These are phyloP conservation scores for Neurospora hispaniola DNA, from an alignment of 495 filamentous ascomycete genomes.

Conservation along the genomic window DNA sequence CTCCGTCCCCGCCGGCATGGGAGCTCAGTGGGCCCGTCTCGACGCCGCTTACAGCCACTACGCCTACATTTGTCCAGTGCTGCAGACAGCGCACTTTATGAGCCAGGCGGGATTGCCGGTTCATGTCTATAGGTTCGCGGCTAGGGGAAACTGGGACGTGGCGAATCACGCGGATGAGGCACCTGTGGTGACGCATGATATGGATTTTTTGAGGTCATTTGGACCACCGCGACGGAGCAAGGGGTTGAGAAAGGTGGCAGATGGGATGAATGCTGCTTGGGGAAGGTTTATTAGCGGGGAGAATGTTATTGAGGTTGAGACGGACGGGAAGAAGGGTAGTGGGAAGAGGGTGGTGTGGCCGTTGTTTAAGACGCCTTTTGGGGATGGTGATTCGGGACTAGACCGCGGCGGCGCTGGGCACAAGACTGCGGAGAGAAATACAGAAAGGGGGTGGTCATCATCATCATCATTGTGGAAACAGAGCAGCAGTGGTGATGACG, in stretches of 20 bases:
- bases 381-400: not conserved
- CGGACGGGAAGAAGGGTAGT: slow-evolving; percentile 10
- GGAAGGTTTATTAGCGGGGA: slow-evolving; percentile 40
- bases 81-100: slow-evolving; percentile 48
- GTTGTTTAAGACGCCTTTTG: slow-evolving; percentile 18
- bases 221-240: not conserved
- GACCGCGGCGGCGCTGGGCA: not conserved
- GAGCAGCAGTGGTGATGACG: not conserved
- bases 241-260: slow-evolving; percentile 36
- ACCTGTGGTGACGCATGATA: slow-evolving; percentile 44
- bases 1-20: slow-evolving; percentile 27
- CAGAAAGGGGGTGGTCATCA: slow-evolving; percentile 3
- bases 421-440: not conserved
- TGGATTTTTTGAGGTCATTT: slow-evolving; percentile 17
- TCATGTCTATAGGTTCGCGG: slow-evolving; percentile 50
- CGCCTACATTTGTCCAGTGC: slow-evolving; percentile 54
- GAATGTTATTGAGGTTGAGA: slow-evolving; percentile 38
- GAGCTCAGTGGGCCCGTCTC: slow-evolving; percentile 46
- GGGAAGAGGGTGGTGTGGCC: slow-evolving; percentile 18
- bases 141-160: slow-evolving; percentile 34
- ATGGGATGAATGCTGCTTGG: slow-evolving; percentile 45
- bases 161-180: slow-evolving; percentile 54
- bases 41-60: slow-evolving; percentile 57
- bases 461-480: not conserved
- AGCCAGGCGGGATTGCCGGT: slow-evolving; percentile 21